A percentile compares a stretch with the other conserved stretches of the same genome.
Conservation (phyloP, 805 yeast genomes). For the Zygotorulaspora sp. region DNA sequence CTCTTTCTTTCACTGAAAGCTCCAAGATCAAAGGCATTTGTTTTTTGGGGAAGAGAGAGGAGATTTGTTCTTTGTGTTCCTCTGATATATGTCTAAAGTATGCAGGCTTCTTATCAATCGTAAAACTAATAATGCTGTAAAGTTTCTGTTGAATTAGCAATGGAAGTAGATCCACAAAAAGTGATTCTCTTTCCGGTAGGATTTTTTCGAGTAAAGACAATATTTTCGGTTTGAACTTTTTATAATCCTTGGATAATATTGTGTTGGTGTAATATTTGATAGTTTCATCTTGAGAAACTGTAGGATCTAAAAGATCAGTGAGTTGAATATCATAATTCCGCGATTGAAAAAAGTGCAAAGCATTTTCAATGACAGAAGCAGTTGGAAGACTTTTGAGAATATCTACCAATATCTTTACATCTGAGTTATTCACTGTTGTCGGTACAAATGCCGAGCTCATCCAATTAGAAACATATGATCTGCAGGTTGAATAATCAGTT, state of each 20-base stretch:
- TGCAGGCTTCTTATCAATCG: constrained; percentile 7
- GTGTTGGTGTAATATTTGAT: constrained; percentile 11
- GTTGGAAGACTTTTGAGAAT: constrained; percentile 18
- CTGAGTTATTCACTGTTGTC: constrained; percentile 14
- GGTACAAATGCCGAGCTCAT: constrained; percentile 26
- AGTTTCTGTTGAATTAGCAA: constrained; percentile 3
- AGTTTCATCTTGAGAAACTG: constrained; percentile 15
- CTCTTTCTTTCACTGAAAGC: constrained; percentile 3
- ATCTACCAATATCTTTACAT: constrained; percentile 15
- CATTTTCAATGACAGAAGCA: constrained; percentile 17
- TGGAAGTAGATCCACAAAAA: constrained; percentile 7
- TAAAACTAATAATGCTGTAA: constrained; percentile 7
- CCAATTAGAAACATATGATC: constrained; percentile 21
- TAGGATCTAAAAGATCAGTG: constrained; percentile 9
- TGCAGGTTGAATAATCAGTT: constrained; percentile 10
- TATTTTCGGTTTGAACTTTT: neutral
- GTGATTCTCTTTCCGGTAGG: constrained; percentile 4
- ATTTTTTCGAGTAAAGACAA: constrained; percentile 1
- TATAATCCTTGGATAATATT: constrained; percentile 4
- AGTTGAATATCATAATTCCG: constrained; percentile 7
- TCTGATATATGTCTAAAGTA: constrained; percentile 1
- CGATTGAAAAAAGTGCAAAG: constrained; percentile 15
- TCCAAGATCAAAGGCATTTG: constrained; percentile 4
- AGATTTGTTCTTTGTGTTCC: neutral
- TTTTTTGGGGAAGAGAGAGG: constrained; percentile 9